These are phyloP conservation scores for Aspergillus proliferans DNA, from an alignment of 2,329 filamentous ascomycete genomes.

Conservation along the genomic window DNA sequence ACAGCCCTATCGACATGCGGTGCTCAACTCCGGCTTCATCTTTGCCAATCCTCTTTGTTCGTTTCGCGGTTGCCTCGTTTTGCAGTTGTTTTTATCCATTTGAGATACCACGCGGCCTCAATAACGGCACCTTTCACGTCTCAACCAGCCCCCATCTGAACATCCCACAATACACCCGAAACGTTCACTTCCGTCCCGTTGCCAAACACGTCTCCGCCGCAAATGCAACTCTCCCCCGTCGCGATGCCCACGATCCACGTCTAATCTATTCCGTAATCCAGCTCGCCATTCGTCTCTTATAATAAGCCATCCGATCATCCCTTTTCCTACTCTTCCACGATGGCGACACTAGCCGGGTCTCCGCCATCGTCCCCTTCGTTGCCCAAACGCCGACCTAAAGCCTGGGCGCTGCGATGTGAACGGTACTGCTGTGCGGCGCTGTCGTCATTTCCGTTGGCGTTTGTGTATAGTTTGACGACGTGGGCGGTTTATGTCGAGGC, in stretches of 20 bases:
- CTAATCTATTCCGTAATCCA: background rate
- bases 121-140: too few relatives aligned
- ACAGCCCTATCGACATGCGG: background rate
- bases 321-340: constrained; percentile 10
- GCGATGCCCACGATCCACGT: constrained; percentile 10
- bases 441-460: constrained; percentile 78
- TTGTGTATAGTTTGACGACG: constrained; percentile 83
- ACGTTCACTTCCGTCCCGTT: background rate
- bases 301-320: too few relatives aligned
- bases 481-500: constrained; percentile 90
- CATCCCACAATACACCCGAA: too few relatives aligned
- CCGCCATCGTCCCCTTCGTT: constrained; percentile 35
- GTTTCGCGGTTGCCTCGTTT: background rate
- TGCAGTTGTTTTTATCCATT: background rate
- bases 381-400: constrained; percentile 36
- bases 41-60: background rate
- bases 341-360: constrained; percentile 35
- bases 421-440: constrained; percentile 73
- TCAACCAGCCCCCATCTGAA: too few relatives aligned
- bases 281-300: background rate
- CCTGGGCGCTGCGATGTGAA: constrained; percentile 54
- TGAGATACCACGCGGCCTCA: too few relatives aligned
- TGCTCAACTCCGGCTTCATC: background rate
- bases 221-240: background rate
- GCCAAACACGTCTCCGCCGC: background rate